A percentile compares a stretch with the other conserved stretches of the same genome.
phyloP scores from a whole-genome alignment of 1,284 basidiomycete genomes.

The Microbotryum intermedium region DNA sequence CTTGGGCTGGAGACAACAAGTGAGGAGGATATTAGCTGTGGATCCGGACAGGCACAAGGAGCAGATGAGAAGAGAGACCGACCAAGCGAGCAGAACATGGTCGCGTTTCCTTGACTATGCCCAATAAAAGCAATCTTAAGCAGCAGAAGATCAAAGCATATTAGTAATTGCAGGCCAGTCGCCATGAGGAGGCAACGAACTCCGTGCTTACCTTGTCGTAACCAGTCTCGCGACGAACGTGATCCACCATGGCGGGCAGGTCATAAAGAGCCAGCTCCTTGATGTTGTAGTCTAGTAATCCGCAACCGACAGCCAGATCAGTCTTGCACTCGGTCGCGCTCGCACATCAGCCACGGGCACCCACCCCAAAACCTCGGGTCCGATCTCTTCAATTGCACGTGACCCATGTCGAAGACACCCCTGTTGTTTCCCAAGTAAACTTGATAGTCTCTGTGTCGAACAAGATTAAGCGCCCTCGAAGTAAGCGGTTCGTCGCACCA shows the following conservation, averaged over 20 bases:
- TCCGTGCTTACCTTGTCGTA: slow-evolving; percentile 46
- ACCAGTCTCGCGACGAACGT: slow-evolving; percentile 49
- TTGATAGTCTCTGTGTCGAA: slow-evolving; percentile 44
- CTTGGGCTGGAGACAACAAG: slow-evolving; percentile 45
- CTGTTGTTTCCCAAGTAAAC: slow-evolving; percentile 56
- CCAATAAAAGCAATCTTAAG: slow-evolving; percentile 51
- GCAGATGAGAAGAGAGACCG: neutral
- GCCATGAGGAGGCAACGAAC: too few species aligned
- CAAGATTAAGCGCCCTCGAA: too few species aligned
- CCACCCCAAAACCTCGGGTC: slow-evolving; percentile 55
- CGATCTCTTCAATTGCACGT: slow-evolving; percentile 44
- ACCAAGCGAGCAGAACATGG: slow-evolving; percentile 42
- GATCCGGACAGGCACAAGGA: neutral
- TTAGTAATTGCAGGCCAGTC: slow-evolving; percentile 9
- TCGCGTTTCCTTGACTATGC: slow-evolving; percentile 54
- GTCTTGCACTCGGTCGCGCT: neutral
- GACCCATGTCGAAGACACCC: slow-evolving; percentile 56
- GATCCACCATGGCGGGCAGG: slow-evolving; percentile 52
- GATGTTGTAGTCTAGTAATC: slow-evolving; percentile 50
- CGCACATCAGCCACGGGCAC: slow-evolving; percentile 14
- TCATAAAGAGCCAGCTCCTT: slow-evolving; percentile 55
- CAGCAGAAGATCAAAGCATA: slow-evolving; percentile 6
- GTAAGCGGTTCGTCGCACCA: neutral
- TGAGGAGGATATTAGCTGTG: slow-evolving; percentile 27
- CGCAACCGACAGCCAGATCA: neutral